Evolutionary conservation across 352 stramenopile species (phyloP), one percentile per base, ranked within the genome.

Genomic region (Saprolegnia diclina): DNA sequence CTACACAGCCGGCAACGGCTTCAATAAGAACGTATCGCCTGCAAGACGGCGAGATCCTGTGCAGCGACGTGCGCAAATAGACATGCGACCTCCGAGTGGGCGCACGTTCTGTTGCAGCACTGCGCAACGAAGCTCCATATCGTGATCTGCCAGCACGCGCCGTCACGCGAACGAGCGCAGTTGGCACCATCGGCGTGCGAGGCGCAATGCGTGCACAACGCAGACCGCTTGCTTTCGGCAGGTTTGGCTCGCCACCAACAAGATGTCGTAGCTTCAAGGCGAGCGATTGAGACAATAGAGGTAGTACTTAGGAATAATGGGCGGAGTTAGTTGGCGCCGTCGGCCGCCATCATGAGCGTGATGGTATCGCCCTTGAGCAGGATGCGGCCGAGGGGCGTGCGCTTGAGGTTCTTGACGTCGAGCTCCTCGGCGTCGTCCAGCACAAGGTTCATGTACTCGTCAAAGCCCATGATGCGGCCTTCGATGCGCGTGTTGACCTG

Each of bases 361-460:
- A 99, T 99, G 37, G 95, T 97, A 87, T 99, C 98, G 40, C 97
- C 98, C 83, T 99, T 99, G 35, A 99, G 90, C 75, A 99, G 84
- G 79, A 99, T 99, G 65, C 97, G 89, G 16, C 97, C 96, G 38
- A 99, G 82, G 61, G 96, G 82, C 57, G 84, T 96, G 72, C 88
- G 88, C 76, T 97, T 97, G 57, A 97, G 88, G 56, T 92, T 97
- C 79, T 98, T 98, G 56, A 97, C 86, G 71, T 98, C 88, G 19
- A 99, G 78, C 78, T 99, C 97, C 71, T 98, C 93, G 13, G 97
- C 97, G 76, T 99, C 93, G 76, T 99, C 97, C 72, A 99, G 84
- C 42, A 99, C 96, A 50, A 99, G 84, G 83, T 99, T 99, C 97
- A 99, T 99, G 85, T 99, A 99, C 80, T 98, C 95, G 77, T 98